These are phyloP conservation scores for Aspergillus quadricinctus DNA, from an alignment of 2,329 filamentous ascomycete genomes.

Conservation along the genomic window DNA sequence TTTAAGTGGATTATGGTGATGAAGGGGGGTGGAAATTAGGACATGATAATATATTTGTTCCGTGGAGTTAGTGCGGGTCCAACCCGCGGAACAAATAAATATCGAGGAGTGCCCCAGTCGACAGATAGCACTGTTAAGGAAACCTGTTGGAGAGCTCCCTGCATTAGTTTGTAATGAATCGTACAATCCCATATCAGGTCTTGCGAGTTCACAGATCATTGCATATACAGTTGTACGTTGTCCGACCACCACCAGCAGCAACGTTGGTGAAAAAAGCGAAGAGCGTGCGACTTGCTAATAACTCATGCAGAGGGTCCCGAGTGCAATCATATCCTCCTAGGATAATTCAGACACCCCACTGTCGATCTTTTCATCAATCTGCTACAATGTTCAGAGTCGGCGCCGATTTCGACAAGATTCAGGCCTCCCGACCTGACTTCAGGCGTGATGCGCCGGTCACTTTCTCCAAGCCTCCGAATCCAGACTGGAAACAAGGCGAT, in stretches of 20 bases:
- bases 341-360: background rate
- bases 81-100: background rate
- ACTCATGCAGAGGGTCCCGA: background rate
- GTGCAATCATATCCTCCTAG: background rate
- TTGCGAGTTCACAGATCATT: background rate
- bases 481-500: slow-evolving; percentile 40
- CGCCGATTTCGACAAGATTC: slow-evolving; percentile 35
- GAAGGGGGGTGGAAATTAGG: background rate
- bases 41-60: background rate
- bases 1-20: background rate
- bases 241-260: background rate
- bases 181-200: background rate
- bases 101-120: background rate
- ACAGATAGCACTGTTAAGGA: background rate
- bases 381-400: slow-evolving; percentile 21
- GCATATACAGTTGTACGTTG: background rate
- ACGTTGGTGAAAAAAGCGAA: background rate
- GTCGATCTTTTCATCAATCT: slow-evolving; percentile 17
- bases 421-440: slow-evolving; percentile 42
- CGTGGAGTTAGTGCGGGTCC: slow-evolving; percentile 8
- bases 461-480: slow-evolving; percentile 39
- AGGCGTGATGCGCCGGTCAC: slow-evolving; percentile 28
- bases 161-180: background rate
- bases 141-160: background rate
- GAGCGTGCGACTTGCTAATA: background rate